Percentiles rank a stretch among this genome's conserved stretches.
phyloP scores from a whole-genome alignment of 805 yeast species.

The Pichia eremophila region DNA sequence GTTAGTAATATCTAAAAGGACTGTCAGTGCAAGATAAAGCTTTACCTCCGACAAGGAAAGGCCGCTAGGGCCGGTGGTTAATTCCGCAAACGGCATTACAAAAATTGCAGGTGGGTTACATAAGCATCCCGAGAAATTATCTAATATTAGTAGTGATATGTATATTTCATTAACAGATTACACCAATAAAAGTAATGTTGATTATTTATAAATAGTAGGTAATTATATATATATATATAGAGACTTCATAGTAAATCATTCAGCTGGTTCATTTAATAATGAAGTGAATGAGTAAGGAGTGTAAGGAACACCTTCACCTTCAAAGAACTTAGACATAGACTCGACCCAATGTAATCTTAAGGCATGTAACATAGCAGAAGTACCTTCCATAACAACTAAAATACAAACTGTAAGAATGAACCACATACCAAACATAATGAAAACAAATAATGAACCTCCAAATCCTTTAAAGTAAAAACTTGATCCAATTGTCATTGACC shows the following conservation, averaged over 20 bases:
- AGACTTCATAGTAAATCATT: background rate
- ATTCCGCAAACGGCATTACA: too few species aligned
- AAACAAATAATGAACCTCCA: conserved; percentile 64
- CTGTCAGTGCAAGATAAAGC: too few species aligned
- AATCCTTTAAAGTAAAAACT: conserved; percentile 62
- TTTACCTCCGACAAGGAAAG: too few species aligned
- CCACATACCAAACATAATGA: conserved; percentile 89
- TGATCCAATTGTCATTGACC: conserved; percentile 88
- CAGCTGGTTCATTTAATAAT: conserved; percentile 10
- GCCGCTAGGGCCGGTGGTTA: too few species aligned
- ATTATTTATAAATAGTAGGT: background rate
- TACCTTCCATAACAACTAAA: conserved; percentile 95
- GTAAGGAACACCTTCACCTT: conserved; percentile 90
- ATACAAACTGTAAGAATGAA: conserved; percentile 83
- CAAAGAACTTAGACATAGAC: conserved; percentile 95
- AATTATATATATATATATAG: too few species aligned
- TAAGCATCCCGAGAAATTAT: too few species aligned
- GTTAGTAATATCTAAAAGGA: too few species aligned
- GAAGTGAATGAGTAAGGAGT: conserved; percentile 71
- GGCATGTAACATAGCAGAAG: conserved; percentile 98
- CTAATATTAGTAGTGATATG: too few species aligned
- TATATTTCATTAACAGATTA: too few species aligned
- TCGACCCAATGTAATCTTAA: conserved; percentile 99
- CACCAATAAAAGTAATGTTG: background rate
- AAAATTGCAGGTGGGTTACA: too few species aligned